These are phyloP conservation scores for Geranomyces michiganensis DNA, from an alignment of 192 early-diverging fungal species.

Conservation along the genomic window DNA sequence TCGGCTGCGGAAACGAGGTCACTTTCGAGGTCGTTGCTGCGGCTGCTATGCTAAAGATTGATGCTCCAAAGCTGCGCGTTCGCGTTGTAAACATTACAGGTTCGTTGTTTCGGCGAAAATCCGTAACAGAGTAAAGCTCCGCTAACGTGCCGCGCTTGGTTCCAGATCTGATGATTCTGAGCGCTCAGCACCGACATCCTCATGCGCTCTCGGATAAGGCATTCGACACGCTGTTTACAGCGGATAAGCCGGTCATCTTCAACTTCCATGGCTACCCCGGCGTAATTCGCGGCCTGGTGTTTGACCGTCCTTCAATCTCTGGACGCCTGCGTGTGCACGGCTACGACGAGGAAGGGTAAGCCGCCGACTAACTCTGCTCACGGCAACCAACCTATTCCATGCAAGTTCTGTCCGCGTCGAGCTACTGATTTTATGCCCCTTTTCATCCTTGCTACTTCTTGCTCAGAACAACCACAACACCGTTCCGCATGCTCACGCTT, in stretches of 20 bases:
- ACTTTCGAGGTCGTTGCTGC: slow-evolving; percentile 51
- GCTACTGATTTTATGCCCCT: too few species aligned
- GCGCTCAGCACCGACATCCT: slow-evolving; percentile 35
- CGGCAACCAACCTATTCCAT: too few species aligned
- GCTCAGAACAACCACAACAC: slow-evolving; percentile 45
- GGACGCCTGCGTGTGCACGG: slow-evolving; percentile 38
- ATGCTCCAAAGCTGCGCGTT: slow-evolving; percentile 40
- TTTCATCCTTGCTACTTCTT: too few species aligned
- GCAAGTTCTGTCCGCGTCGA: too few species aligned
- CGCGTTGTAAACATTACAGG: slow-evolving; percentile 52
- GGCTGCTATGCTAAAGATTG: slow-evolving; percentile 39
- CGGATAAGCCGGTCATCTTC: slow-evolving; percentile 41
- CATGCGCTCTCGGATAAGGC: slow-evolving; percentile 41
- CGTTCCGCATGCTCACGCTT: slow-evolving; percentile 46
- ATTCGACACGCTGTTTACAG: slow-evolving; percentile 44
- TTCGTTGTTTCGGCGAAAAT: slow-evolving; percentile 16
- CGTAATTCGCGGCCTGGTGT: slow-evolving; percentile 39
- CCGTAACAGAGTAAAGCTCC: too few species aligned
- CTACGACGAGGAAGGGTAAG: slow-evolving; percentile 47
- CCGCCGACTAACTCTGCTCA: too few species aligned
- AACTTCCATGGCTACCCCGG: slow-evolving; percentile 54
- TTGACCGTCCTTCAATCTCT: slow-evolving; percentile 31
- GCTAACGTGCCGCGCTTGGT: not conserved
- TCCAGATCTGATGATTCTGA: slow-evolving; percentile 48
- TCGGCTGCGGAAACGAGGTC: slow-evolving; percentile 47